These are phyloP conservation scores for Leccinum brunneo-olivaceum DNA, from an alignment of 1,284 basidiomycete genomes.

Conservation along the genomic window DNA sequence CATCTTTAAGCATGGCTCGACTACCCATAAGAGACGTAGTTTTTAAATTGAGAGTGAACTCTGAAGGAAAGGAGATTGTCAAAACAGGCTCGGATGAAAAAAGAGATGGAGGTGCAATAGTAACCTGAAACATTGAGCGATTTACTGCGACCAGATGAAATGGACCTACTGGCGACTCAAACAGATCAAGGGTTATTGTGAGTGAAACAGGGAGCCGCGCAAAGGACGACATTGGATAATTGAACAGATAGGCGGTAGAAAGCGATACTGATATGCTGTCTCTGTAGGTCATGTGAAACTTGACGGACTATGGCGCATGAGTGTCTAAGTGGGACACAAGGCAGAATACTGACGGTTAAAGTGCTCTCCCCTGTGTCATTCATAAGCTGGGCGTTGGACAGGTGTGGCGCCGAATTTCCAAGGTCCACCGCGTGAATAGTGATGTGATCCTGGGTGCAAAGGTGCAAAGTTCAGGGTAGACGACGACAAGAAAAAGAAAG, in stretches of 20 bases:
- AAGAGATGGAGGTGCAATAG: slow-evolving; percentile 43
- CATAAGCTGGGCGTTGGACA: slow-evolving; percentile 51
- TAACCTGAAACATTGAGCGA: slow-evolving; percentile 35
- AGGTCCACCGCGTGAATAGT: slow-evolving; percentile 70
- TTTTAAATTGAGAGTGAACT: slow-evolving; percentile 62
- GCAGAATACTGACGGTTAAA: slow-evolving; percentile 17
- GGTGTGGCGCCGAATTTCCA: slow-evolving; percentile 59
- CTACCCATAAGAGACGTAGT: slow-evolving; percentile 78
- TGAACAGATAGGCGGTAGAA: slow-evolving; percentile 77
- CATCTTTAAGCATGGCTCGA: slow-evolving; percentile 75
- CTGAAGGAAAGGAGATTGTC: slow-evolving; percentile 55
- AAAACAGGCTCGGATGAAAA: slow-evolving; percentile 45
- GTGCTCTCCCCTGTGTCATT: slow-evolving; percentile 13
- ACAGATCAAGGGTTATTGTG: slow-evolving; percentile 70
- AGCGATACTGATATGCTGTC: slow-evolving; percentile 70
- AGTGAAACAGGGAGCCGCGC: slow-evolving; percentile 75
- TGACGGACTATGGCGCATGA: slow-evolving; percentile 34
- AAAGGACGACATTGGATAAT: slow-evolving; percentile 74
- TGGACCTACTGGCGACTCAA: slow-evolving; percentile 58
- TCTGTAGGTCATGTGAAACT: slow-evolving; percentile 59
- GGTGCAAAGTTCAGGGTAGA: slow-evolving; percentile 1
- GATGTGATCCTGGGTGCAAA: slow-evolving; percentile 57
- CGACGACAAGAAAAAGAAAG: background rate
- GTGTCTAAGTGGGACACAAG: background rate
- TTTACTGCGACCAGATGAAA: slow-evolving; percentile 1